Conservation (phyloP, 306 rosid genomes). For the Castanea crenata region DNA sequence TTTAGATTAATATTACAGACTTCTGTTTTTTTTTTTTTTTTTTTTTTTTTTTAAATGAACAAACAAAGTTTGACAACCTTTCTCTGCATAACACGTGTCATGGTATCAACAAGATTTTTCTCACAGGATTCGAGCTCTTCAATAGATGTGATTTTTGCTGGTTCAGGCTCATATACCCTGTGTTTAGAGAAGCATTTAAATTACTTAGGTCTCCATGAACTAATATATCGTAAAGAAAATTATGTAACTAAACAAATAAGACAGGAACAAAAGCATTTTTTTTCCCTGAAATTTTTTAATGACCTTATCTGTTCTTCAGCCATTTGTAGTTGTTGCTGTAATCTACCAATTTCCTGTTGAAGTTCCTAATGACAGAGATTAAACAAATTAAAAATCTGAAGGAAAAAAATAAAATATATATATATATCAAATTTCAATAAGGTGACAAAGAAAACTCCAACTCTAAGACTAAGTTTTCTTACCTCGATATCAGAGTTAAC, state of each 20-base stretch:
- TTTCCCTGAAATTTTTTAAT: background rate
- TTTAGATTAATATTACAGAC: background rate
- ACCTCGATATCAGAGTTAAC: conserved; percentile 48
- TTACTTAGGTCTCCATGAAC: background rate
- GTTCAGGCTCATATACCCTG: conserved; percentile 74
- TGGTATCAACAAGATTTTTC: conserved; percentile 55
- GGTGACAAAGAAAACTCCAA: background rate
- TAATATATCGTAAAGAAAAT: background rate
- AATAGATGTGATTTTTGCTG: conserved; percentile 56
- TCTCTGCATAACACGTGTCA: conserved; percentile 68
- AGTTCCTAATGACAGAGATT: conserved; percentile 49
- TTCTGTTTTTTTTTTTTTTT: too few relatives aligned
- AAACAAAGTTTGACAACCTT: conserved; percentile 44
- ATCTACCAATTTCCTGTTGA: conserved; percentile 58
- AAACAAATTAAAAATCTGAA: background rate
- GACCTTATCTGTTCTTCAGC: conserved; percentile 84
- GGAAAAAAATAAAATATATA: too few relatives aligned
- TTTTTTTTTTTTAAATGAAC: background rate
- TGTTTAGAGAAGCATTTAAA: background rate
- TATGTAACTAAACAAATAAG: background rate
- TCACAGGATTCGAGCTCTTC: conserved; percentile 64
- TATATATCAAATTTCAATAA: background rate
- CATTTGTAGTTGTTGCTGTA: conserved; percentile 78
- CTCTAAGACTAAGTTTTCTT: background rate
- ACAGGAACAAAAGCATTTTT: background rate